phyloP scores from a whole-genome alignment of 2,329 filamentous ascomycete species.

The Colletotrichum incanum region DNA sequence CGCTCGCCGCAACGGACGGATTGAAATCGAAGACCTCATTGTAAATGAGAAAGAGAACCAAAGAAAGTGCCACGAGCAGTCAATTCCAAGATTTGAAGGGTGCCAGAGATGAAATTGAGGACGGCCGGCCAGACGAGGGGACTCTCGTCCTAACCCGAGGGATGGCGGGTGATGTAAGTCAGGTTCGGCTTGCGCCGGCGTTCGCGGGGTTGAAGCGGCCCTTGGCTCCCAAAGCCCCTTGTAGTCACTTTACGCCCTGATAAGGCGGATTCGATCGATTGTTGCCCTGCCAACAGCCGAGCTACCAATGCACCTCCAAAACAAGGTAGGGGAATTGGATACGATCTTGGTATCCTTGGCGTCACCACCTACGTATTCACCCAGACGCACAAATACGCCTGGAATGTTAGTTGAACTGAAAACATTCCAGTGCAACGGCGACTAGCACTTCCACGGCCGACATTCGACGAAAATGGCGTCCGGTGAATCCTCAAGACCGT shows the following conservation, averaged over 20 bases:
- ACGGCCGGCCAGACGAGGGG: constrained; percentile 30
- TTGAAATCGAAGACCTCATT: constrained; percentile 39
- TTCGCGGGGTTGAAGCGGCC: constrained; percentile 44
- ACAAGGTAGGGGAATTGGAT: constrained; percentile 38
- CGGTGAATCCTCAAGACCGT: constrained; percentile 52
- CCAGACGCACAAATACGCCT: background rate
- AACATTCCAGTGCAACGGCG: constrained; percentile 34
- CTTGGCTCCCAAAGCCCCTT: constrained; percentile 16
- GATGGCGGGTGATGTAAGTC: constrained; percentile 44
- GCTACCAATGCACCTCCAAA: constrained; percentile 46
- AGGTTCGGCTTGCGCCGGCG: constrained; percentile 45
- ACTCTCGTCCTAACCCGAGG: constrained; percentile 32
- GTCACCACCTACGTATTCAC: constrained; percentile 14
- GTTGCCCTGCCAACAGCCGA: constrained; percentile 60
- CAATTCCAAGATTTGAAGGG: constrained; percentile 14
- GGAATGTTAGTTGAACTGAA: constrained; percentile 23
- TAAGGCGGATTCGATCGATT: constrained; percentile 49
- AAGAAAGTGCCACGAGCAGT: constrained; percentile 12
- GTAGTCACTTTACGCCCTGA: constrained; percentile 45
- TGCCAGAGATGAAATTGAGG: constrained; percentile 28
- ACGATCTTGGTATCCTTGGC: constrained; percentile 42
- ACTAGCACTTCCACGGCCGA: constrained; percentile 26
- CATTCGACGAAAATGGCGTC: constrained; percentile 54
- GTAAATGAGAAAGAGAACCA: constrained; percentile 7
- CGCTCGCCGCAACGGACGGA: constrained; percentile 39